A percentile compares a stretch with the other conserved stretches of the same genome.
Conservation (phyloP, 169 alveolate species). For the Plasmodium adleri region DNA sequence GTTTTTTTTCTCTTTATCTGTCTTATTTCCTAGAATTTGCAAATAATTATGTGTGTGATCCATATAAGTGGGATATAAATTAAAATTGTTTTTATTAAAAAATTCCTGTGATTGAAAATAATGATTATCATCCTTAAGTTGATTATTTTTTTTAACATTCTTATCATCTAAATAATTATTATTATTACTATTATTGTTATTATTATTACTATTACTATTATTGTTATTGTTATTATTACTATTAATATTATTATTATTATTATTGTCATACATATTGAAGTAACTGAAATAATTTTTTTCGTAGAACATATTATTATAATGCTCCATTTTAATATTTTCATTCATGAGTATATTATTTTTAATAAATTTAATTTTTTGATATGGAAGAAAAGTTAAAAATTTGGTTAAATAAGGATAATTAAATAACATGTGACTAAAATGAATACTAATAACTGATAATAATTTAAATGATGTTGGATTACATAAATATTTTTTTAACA, state of each 20-base stretch:
- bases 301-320: constrained; percentile 2
- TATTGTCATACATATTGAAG: background rate
- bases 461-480: constrained; percentile 68
- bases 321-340: constrained; percentile 20
- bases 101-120: too few relatives aligned
- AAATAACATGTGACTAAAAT: constrained; percentile 50
- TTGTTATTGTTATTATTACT: background rate
- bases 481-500: constrained; percentile 61
- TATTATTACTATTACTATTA: background rate
- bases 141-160: too few relatives aligned
- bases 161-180: background rate
- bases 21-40: too few relatives aligned
- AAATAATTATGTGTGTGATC: too few relatives aligned
- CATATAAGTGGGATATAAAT: too few relatives aligned
- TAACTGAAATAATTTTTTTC: constrained; percentile 3
- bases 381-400: constrained; percentile 30
- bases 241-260: background rate
- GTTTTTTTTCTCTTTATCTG: too few relatives aligned
- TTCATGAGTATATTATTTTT: constrained; percentile 33
- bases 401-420: constrained; percentile 40
- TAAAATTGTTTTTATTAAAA: too few relatives aligned
- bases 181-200: background rate
- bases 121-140: too few relatives aligned
- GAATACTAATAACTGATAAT: constrained; percentile 34
- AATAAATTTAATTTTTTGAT: constrained; percentile 22